Evolutionary conservation across 2,329 filamentous ascomycete genomes (phyloP).

Genomic region (Geosmithia putterillii): DNA sequence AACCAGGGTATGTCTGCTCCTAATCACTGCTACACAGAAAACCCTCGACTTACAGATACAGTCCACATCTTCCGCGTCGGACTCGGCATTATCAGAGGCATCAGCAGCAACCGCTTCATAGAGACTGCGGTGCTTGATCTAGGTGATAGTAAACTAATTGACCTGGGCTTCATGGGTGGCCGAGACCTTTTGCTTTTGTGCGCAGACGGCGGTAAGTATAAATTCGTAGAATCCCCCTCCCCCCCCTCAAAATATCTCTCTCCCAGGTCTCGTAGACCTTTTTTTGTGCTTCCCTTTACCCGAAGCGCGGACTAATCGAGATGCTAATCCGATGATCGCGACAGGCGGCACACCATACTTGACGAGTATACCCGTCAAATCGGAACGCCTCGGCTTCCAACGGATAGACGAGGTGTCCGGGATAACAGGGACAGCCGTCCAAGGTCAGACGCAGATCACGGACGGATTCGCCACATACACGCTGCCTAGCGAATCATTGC

Average conservation of each 20-base stretch:
- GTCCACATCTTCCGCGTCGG: constrained; percentile 45
- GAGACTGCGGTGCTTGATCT: constrained; percentile 28
- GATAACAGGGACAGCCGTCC: constrained; percentile 1
- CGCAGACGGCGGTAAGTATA: constrained; percentile 22
- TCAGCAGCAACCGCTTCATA: constrained; percentile 33
- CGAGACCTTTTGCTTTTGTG: constrained; percentile 46
- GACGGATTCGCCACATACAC: constrained; percentile 9
- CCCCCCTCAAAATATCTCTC: neutral
- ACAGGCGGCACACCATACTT: constrained; percentile 14
- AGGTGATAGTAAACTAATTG: constrained; percentile 32
- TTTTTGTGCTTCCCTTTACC: too few relatives aligned
- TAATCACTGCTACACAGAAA: neutral
- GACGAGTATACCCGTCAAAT: constrained; percentile 22
- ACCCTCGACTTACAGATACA: neutral
- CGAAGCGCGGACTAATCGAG: too few relatives aligned
- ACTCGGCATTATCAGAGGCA: constrained; percentile 43
- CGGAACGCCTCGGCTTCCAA: constrained; percentile 21
- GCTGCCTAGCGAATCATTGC: constrained; percentile 14
- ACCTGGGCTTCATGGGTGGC: constrained; percentile 58
- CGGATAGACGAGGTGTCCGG: constrained; percentile 13
- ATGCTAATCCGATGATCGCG: neutral
- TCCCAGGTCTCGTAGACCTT: too few relatives aligned
- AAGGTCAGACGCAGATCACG: neutral
- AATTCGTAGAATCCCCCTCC: neutral
- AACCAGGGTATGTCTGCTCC: constrained; percentile 20